Conservation (phyloP, 495 filamentous ascomycete species). For the Penicillium soppii region DNA sequence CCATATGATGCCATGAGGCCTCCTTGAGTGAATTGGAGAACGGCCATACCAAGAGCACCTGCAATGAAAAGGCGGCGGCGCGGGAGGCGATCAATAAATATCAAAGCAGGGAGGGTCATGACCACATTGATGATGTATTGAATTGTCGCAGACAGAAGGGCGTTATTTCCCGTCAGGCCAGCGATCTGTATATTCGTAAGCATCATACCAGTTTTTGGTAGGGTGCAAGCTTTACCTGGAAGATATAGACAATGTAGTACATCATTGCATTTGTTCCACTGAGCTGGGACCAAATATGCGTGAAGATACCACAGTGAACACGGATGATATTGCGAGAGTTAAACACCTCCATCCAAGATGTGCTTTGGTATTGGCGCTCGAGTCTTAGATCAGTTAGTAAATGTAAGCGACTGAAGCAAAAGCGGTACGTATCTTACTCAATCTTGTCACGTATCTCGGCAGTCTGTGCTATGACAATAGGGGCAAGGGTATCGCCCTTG, state of each 20-base stretch:
- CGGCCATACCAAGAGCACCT: slow-evolving; percentile 50
- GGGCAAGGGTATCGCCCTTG: slow-evolving; percentile 11
- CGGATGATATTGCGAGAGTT: slow-evolving; percentile 66
- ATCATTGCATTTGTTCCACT: slow-evolving; percentile 79
- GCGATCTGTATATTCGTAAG: slow-evolving; percentile 15
- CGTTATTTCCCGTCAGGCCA: slow-evolving; percentile 36
- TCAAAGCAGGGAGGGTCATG: slow-evolving; percentile 60
- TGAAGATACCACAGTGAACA: slow-evolving; percentile 67
- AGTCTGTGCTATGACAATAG: slow-evolving; percentile 13
- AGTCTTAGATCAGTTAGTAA: slow-evolving; percentile 10
- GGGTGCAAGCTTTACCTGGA: slow-evolving; percentile 40
- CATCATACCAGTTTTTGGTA: slow-evolving; percentile 46
- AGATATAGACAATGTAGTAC: slow-evolving; percentile 76
- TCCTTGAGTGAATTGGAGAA: slow-evolving; percentile 52
- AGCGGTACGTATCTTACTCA: slow-evolving; percentile 5
- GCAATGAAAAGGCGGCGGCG: slow-evolving; percentile 52
- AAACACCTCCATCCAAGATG: slow-evolving; percentile 56
- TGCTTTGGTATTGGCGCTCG: slow-evolving; percentile 33
- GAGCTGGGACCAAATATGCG: slow-evolving; percentile 77
- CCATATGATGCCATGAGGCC: slow-evolving; percentile 64
- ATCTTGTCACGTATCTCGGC: slow-evolving; percentile 20
- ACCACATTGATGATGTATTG: slow-evolving; percentile 77
- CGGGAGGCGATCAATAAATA: slow-evolving; percentile 55
- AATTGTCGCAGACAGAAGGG: slow-evolving; percentile 68
- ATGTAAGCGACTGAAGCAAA: neutral